Conservation (phyloP, 2,329 filamentous ascomycete genomes). For the Thielaviopsis punctulata region DNA sequence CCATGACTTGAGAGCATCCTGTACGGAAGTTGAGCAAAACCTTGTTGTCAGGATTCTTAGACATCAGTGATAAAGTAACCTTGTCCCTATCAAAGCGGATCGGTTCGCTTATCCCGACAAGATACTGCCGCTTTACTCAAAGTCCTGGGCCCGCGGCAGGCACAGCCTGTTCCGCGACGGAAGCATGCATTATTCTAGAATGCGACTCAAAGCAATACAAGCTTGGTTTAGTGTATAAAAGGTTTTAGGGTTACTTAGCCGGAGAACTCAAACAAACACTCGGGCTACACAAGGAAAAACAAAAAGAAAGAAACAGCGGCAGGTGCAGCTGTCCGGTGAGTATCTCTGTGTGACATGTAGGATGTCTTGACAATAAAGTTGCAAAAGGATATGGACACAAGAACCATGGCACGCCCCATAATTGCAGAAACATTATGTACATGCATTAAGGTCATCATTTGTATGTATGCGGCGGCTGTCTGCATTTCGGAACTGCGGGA, state of each 20-base stretch:
- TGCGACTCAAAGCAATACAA: background rate
- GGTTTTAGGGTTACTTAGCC: background rate
- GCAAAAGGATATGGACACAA: too few species aligned
- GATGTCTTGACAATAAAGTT: too few species aligned
- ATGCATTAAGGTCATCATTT: too few species aligned
- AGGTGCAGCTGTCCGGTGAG: background rate
- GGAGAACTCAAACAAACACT: background rate
- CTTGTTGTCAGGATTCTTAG: too few species aligned
- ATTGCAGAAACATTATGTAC: too few species aligned
- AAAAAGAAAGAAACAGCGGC: too few species aligned
- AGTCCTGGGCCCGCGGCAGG: background rate
- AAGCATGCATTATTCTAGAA: background rate
- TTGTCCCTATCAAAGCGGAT: background rate
- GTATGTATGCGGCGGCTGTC: background rate
- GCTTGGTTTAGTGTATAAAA: background rate
- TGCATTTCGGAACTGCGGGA: background rate
- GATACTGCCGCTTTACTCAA: background rate
- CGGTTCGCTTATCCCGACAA: conserved; percentile 3
- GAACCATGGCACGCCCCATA: too few species aligned
- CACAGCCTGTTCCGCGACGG: background rate
- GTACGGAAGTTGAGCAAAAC: too few species aligned
- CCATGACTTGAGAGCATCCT: too few species aligned
- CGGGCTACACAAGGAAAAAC: background rate
- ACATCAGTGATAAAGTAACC: too few species aligned
- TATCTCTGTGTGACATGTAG: background rate